phyloP scores from a whole-genome alignment of 371 early-diverging fungal genomes.

The Zancudomyces culisetae region DNA sequence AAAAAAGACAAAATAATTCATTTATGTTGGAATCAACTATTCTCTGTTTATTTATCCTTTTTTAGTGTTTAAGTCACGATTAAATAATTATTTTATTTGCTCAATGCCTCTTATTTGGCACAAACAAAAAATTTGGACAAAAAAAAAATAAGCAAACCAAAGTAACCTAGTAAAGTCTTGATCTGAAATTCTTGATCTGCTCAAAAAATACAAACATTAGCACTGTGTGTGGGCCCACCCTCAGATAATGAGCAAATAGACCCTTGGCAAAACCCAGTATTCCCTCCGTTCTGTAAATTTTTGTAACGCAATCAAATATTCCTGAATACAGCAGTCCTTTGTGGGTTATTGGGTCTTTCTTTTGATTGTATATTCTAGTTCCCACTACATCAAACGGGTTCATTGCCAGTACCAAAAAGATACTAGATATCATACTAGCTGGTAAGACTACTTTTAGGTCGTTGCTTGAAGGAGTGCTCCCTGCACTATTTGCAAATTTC shows the following conservation, averaged over 20 bases:
- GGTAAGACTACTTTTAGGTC: slow-evolving; percentile 47
- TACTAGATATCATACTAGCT: slow-evolving; percentile 62
- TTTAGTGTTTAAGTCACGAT: too few relatives aligned
- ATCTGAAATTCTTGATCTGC: slow-evolving; percentile 27
- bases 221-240: slow-evolving; percentile 89
- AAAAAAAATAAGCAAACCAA: too few relatives aligned
- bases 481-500: not conserved
- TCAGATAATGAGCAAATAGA: slow-evolving; percentile 75
- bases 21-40: too few relatives aligned
- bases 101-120: too few relatives aligned
- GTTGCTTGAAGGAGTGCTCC: slow-evolving; percentile 25
- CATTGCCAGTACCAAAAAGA: slow-evolving; percentile 79
- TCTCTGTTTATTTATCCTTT: too few relatives aligned
- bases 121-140: too few relatives aligned
- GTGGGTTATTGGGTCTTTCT: slow-evolving; percentile 38
- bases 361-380: slow-evolving; percentile 89
- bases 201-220: slow-evolving; percentile 86
- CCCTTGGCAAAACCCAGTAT: slow-evolving; percentile 78
- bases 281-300: slow-evolving; percentile 70
- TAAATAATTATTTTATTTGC: too few relatives aligned
- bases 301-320: slow-evolving; percentile 65
- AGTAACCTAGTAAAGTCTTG: not conserved
- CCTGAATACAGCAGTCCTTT: slow-evolving; percentile 52
- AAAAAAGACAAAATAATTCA: too few relatives aligned
- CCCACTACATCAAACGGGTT: slow-evolving; percentile 92